phyloP scores from a whole-genome alignment of 352 stramenopile species.

The Pythium myriotylum region DNA sequence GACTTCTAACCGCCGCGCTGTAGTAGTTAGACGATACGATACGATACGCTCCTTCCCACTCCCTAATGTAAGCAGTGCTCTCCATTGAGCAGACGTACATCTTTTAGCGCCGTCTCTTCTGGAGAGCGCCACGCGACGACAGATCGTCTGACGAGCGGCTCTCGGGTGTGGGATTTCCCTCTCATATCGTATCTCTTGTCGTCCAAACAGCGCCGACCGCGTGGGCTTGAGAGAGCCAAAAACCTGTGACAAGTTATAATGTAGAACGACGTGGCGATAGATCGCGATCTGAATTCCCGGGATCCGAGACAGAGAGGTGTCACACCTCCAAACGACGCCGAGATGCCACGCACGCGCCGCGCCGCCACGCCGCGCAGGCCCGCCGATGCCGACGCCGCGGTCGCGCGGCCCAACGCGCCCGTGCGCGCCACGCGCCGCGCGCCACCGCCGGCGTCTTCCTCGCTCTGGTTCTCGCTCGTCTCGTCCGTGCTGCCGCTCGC shows the following conservation, averaged over 20 bases:
- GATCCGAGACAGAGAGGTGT: background rate
- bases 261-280: background rate
- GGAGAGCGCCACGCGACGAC: too few species aligned
- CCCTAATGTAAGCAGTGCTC: too few species aligned
- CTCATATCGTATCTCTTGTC: too few species aligned
- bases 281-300: too few species aligned
- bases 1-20: constrained; percentile 17
- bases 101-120: too few species aligned
- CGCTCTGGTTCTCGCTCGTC: constrained; percentile 11
- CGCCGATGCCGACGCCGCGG: background rate
- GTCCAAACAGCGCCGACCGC: too few species aligned
- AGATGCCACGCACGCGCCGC: background rate
- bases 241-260: background rate
- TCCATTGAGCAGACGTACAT: too few species aligned
- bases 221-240: background rate
- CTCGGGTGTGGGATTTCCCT: too few species aligned
- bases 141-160: too few species aligned
- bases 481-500: constrained; percentile 38
- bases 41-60: too few species aligned
- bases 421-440: background rate
- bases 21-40: too few species aligned
- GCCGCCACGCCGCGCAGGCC: background rate
- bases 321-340: background rate
- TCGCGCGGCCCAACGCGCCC: constrained; percentile 16
- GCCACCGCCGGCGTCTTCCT: background rate